A percentile compares a stretch with the other conserved stretches of the same genome.
Conservation (phyloP, 371 early-diverging fungal species). For the Vairimorpha necatrix region DNA sequence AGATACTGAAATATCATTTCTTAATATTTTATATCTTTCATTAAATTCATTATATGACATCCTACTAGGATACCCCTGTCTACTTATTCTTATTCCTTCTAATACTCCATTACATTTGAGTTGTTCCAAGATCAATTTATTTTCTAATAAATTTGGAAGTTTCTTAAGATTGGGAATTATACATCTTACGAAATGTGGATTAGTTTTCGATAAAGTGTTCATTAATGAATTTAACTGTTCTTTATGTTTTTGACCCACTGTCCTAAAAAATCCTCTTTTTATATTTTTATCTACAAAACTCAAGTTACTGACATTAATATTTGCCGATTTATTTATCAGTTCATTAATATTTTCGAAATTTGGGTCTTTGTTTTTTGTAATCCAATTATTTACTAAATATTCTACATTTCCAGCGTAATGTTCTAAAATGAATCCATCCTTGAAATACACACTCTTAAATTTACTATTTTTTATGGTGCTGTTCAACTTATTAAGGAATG, state of each 20-base stretch:
- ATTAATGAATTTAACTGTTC: slow-evolving; percentile 82
- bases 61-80: slow-evolving; percentile 92
- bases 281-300: slow-evolving; percentile 37
- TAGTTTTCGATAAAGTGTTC: slow-evolving; percentile 77
- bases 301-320: background rate
- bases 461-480: slow-evolving; percentile 32
- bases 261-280: slow-evolving; percentile 68
- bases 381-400: slow-evolving; percentile 86
- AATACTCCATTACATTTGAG: slow-evolving; percentile 96
- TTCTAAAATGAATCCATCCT: slow-evolving; percentile 79
- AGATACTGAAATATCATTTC: background rate
- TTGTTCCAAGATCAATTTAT: slow-evolving; percentile 81
- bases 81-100: slow-evolving; percentile 94
- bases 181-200: slow-evolving; percentile 98
- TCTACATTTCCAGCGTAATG: slow-evolving; percentile 97
- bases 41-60: slow-evolving; percentile 85
- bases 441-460: slow-evolving; percentile 67
- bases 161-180: slow-evolving; percentile 94
- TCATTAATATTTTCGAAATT: slow-evolving; percentile 77
- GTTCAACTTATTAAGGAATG: slow-evolving; percentile 80
- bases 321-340: slow-evolving; percentile 26
- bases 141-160: slow-evolving; percentile 73
- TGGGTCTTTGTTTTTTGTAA: slow-evolving; percentile 98
- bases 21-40: slow-evolving; percentile 81
- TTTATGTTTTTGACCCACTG: slow-evolving; percentile 90